phyloP scores from a whole-genome alignment of 2,329 filamentous ascomycete genomes.

The Calonectria fujianensis region DNA sequence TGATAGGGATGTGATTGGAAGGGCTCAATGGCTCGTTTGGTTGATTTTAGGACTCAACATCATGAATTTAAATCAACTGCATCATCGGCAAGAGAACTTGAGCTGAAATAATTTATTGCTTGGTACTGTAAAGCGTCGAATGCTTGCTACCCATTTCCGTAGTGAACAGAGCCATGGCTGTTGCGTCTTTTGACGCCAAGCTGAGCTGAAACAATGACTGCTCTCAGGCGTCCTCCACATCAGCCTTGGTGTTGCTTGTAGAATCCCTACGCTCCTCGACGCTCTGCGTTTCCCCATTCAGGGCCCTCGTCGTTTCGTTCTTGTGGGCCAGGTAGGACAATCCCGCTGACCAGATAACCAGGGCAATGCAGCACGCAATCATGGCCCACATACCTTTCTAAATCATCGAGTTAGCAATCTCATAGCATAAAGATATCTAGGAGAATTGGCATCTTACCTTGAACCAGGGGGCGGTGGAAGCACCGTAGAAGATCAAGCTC shows the following conservation, averaged over 20 bases:
- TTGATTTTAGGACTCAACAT: no score
- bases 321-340: slow-evolving; percentile 64
- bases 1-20: no score
- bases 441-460: slow-evolving; percentile 59
- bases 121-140: no score
- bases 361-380: slow-evolving; percentile 77
- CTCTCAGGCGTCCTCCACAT: slow-evolving; percentile 1
- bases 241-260: neutral
- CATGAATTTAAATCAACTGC: no score
- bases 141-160: no score
- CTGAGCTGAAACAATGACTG: neutral
- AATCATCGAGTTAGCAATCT: slow-evolving; percentile 30
- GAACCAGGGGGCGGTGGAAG: slow-evolving; percentile 79
- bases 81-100: no score
- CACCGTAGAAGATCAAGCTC: slow-evolving; percentile 82
- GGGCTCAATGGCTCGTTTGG: no score
- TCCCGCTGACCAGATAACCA: slow-evolving; percentile 75
- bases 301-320: slow-evolving; percentile 12
- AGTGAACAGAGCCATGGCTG: no score
- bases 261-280: neutral
- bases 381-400: slow-evolving; percentile 84
- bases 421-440: neutral
- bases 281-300: slow-evolving; percentile 3
- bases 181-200: no score
- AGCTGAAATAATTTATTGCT: no score